Evolutionary conservation across 768 basidiomycete genomes (phyloP).

Genomic region (Xerocomellus amylosporus): DNA sequence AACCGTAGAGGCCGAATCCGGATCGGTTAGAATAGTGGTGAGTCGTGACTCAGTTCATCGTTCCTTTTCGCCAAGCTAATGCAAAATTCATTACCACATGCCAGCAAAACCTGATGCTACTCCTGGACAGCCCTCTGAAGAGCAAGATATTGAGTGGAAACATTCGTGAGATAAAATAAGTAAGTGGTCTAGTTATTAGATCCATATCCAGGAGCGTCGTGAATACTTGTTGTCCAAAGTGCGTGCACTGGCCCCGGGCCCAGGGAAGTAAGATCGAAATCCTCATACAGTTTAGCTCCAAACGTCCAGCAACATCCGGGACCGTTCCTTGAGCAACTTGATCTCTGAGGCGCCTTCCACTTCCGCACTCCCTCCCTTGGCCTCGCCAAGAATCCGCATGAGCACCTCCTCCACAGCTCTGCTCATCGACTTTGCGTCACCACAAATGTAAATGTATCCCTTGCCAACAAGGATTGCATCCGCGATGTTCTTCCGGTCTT

Average conservation of each 20-base stretch:
- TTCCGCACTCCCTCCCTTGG: conserved; percentile 85
- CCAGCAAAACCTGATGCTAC: not conserved
- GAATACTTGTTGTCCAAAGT: conserved; percentile 8
- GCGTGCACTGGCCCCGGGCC: not conserved
- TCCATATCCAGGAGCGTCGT: conserved; percentile 10
- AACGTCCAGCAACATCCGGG: conserved; percentile 81
- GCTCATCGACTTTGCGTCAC: conserved; percentile 95
- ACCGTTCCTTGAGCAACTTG: conserved; percentile 93
- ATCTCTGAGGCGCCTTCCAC: conserved; percentile 90
- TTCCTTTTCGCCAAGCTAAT: too few species aligned
- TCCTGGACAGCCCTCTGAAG: not conserved
- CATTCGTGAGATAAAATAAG: conserved; percentile 7
- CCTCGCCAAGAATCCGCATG: conserved; percentile 81
- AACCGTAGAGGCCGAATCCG: not conserved
- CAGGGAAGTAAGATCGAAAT: not conserved
- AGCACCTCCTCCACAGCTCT: conserved; percentile 92
- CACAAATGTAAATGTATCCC: conserved; percentile 97
- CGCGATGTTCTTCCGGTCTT: conserved; percentile 77
- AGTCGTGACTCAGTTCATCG: too few species aligned
- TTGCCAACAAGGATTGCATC: conserved; percentile 91
- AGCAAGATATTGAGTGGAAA: not conserved
- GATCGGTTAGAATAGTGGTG: not conserved
- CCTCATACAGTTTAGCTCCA: conserved; percentile 62
- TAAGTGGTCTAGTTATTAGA: conserved; percentile 20
- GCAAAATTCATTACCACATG: not conserved